Percentiles rank a stretch among this genome's conserved stretches.
Evolutionary conservation across 768 basidiomycete genomes (phyloP).

Genomic region (Russula dissimulans): DNA sequence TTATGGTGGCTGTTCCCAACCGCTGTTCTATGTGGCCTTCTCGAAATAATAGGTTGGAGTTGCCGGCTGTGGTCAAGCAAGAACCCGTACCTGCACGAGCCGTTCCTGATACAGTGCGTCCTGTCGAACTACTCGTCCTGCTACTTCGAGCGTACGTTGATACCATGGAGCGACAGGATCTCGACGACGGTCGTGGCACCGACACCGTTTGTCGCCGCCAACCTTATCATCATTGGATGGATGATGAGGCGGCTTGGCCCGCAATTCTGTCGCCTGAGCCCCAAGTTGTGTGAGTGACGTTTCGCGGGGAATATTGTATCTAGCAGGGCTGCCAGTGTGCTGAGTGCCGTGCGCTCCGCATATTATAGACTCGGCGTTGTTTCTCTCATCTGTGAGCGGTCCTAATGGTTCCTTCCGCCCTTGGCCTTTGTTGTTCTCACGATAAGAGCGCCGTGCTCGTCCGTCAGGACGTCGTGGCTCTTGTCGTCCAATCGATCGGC

Average conservation of each 20-base stretch:
- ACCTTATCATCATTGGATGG: constrained; percentile 19
- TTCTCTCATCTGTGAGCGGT: background rate
- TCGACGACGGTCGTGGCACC: constrained; percentile 26
- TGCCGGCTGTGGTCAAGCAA: constrained; percentile 30
- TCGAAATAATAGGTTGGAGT: constrained; percentile 33
- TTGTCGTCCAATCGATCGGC: constrained; percentile 25
- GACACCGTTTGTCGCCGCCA: constrained; percentile 18
- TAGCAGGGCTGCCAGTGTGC: no score
- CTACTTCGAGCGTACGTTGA: background rate
- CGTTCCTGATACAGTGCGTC: constrained; percentile 36
- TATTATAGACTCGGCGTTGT: background rate
- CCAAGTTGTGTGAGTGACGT: constrained; percentile 1
- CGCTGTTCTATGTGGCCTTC: constrained; percentile 25
- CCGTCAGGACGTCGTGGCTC: constrained; percentile 15
- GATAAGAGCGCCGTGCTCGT: background rate
- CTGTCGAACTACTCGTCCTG: no score
- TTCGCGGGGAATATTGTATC: background rate
- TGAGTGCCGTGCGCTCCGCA: no score
- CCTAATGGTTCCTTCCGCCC: background rate
- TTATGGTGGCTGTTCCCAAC: constrained; percentile 32
- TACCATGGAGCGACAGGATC: constrained; percentile 20
- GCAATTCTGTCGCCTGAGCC: constrained; percentile 20
- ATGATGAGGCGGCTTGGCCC: constrained; percentile 18
- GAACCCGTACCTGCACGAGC: constrained; percentile 21
- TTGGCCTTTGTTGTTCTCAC: background rate